Base-by-base conservation (phyloP, 257 asterid genomes). In the Ligustrum vulgare region DNA sequence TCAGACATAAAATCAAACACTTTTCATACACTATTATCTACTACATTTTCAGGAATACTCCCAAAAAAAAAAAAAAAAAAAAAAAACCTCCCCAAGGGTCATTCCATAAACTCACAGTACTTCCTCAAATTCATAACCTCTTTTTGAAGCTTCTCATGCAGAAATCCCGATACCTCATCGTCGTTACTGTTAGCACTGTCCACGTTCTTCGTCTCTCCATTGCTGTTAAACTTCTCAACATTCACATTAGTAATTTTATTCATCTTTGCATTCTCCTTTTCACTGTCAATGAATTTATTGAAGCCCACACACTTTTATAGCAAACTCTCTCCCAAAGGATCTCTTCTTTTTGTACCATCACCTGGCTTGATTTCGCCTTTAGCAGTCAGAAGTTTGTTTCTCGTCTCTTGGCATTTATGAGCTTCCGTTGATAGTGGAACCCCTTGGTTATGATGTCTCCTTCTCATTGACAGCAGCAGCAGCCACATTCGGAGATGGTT, bases 111-210 rank as follows among this genome's bases (percentile, higher is more conserved):
- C 41, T 88, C 90, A 71, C 88, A 88, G 47, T 80, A 58, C 82
- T 91, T 94, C 81, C 96, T 92, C 84, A 92, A 82, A 47, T 63
- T 79, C 66, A 89, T 77, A 75, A 94, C 93, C 84, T 94, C 98
- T 85, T 84, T 94, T 88, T 94, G 98, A 63, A 92, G 96, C 81
- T 82, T 82, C 81, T 94, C 98, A 34, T 92, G 92, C 72, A 94
- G 69, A 78, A 88, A 84, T 45, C 98, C 98, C 0, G 98, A 89
- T 18, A 92, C 97, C 81, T 94, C 98, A 39, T 89, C 90, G 13
- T 34, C 64, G 23, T 77, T 80, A 18, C 25, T 37, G 54, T 51
- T 81, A 63, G 73, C 79, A 23, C 74, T 72, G 73, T 72, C 89
- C 68, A 37, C 67, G 10, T 60, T 60, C 67, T 25, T 60, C 20